These are phyloP conservation scores for Raddia distichophylla DNA, from an alignment of 176 grass and related monocot genomes.

Conservation along the genomic window DNA sequence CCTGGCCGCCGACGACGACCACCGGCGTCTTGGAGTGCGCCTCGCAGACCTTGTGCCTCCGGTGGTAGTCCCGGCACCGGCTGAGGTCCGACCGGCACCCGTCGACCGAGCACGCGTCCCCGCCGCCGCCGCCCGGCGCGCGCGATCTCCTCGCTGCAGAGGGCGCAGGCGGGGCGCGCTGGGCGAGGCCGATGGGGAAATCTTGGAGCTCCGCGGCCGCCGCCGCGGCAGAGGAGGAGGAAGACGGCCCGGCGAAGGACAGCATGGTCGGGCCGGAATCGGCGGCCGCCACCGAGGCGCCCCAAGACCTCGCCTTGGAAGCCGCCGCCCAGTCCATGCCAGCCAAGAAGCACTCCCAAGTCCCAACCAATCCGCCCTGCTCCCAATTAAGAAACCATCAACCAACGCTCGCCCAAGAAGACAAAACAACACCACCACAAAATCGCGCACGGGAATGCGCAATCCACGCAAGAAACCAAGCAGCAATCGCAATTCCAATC, in stretches of 20 bases:
- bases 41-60: constrained; percentile 90
- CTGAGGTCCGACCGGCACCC: constrained; percentile 78
- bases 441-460: background rate
- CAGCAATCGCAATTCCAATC: background rate
- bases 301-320: constrained; percentile 53
- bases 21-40: constrained; percentile 81
- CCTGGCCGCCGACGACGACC: constrained; percentile 70
- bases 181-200: constrained; percentile 48
- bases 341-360: background rate
- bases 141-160: constrained; percentile 25
- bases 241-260: constrained; percentile 33
- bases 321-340: constrained; percentile 67
- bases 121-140: constrained; percentile 19
- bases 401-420: background rate
- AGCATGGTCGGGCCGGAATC: constrained; percentile 44
- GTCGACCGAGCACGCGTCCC: constrained; percentile 62
- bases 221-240: background rate
- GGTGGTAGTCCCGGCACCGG: constrained; percentile 79
- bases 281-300: constrained; percentile 33
- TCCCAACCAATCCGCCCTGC: background rate
- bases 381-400: constrained; percentile 38
- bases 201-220: constrained; percentile 33
- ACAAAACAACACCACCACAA: background rate
- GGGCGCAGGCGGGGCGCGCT: constrained; percentile 37
- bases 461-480: background rate